Evolutionary conservation across 1,284 basidiomycete genomes (phyloP), one percentile per base, ranked within the genome.

Genomic region (Coniferiporia sulphurascens): DNA sequence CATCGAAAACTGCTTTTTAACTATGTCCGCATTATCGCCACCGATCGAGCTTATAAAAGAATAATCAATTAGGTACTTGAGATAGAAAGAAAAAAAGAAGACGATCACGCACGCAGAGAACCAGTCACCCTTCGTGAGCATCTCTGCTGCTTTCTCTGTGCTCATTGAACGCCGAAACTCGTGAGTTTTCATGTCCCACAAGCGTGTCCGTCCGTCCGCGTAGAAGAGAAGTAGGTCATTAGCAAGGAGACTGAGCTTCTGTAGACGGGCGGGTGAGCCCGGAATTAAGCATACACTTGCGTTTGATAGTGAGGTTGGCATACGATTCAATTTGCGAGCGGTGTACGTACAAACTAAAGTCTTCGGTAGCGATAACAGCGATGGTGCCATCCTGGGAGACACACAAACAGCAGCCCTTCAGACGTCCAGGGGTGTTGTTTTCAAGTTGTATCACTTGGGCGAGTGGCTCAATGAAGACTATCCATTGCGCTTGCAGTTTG

Each of bases 121-220:
- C 94, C 93, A 96, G 0, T 79, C 81, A 1, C 85, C 85, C 62
- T 88, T 80, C 1, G 71, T 71, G 3, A 96, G 67, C 61, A 94
- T 77, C 54, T 93, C 91, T 54, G 85, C 80, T 0, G 87, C 91
- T 66, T 91, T 93, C 46, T 89, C 87, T 1, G 79, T 68, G 3
- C 79, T 82, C 76, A 93, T 91, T 0, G 93, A 91, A 44, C 95
- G 77, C 76, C 93, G 83, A 66, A 98, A 89, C 68, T 97, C 94
- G 55, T 83, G 82, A 0, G 87, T 89, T 60, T 85, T 82, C n/a
- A 89, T 75, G 69, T 97, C 91, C 94, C 96, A 99, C 1, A 95
- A 74, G 34, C 96, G 78, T 2, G 91, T 90, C 58, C 88, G 84
- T 2, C 82, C 83, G 63, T 92, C 87, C 1, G 78, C 78, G 69